Percentiles rank a stretch among this genome's conserved stretches.
Evolutionary conservation across 2,329 filamentous ascomycete genomes (phyloP).

Genomic region (Colletotrichum camelliae): DNA sequence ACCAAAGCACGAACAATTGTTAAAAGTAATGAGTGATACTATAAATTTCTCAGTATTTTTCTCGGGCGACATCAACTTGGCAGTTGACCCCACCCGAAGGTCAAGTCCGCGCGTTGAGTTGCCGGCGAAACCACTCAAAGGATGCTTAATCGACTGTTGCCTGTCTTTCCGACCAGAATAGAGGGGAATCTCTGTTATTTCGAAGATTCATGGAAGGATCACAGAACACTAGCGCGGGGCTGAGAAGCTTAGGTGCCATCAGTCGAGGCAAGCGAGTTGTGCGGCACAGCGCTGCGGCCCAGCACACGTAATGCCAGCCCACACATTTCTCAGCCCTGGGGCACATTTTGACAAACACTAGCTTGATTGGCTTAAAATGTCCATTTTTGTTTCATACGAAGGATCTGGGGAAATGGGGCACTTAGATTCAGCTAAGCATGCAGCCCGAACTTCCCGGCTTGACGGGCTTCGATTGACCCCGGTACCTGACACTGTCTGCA

Average conservation of each 20-base stretch:
- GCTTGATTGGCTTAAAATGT: not conserved
- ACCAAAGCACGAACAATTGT: not conserved
- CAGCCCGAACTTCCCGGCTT: not conserved
- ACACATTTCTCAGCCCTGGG: not conserved
- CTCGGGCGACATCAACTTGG: fast-evolving
- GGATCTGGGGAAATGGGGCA: not conserved
- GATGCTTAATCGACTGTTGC: too few relatives aligned
- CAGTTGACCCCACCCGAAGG: not conserved
- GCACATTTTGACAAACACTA: not conserved
- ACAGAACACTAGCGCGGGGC: not conserved
- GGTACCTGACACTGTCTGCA: not conserved
- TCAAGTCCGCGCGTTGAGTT: not conserved
- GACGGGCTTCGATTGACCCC: not conserved
- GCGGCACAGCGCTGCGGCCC: not conserved
- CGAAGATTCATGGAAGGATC: not conserved
- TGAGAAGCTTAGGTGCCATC: not conserved
- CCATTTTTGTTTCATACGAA: not conserved
- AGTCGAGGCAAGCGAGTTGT: not conserved
- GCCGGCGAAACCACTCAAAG: too few relatives aligned
- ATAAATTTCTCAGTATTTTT: not conserved
- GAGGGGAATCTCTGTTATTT: not conserved
- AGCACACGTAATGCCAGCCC: not conserved
- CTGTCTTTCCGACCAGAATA: too few relatives aligned
- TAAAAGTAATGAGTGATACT: not conserved
- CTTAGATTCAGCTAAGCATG: not conserved